Evolutionary conservation across 768 basidiomycete species (phyloP), one percentile per base, ranked within the genome.

Genomic region (Auricularia heimuer): DNA sequence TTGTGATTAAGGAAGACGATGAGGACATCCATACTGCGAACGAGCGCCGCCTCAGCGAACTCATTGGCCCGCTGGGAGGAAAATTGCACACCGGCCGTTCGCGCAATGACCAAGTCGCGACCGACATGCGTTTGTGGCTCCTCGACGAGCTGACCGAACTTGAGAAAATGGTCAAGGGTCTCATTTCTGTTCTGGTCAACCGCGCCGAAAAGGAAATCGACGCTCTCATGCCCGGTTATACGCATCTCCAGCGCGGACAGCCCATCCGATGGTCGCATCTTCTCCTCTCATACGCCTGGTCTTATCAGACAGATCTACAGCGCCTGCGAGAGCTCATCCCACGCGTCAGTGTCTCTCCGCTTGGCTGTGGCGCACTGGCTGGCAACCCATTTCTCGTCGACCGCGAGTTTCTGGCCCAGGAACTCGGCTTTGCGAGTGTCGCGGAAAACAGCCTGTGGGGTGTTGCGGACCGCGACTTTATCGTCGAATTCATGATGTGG

Each of bases 21-120:
- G 97, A 99, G 72, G 97, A 99, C 72, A 98, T 99, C 66, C 96
- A 98, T 75, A 99, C 97, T 12, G 97, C 97, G 63, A 99, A 98
- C 71, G 97, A 99, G 74, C 86, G 97, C 60, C 85, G 97, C 51
- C 76, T 99, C 69, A 91, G 87, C 67, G 96, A 99, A 77, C 77
- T 99, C 63, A 92, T 98, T 63, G 97, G 97, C 0, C 80, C 90
- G 14, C 83, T 93, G 16, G 94, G 92, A 4, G 97, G 97, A 3
- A 99, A 98, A 76, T 81, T 99, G 54, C 97, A 99, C 73, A 99
- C 97, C 0, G 97, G 97, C 35, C 86, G 97, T 66, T 96, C 94
- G 62, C 84, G 97, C 63, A 99, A 99, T 75, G 97, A 99, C 73
- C 97, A 99, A 74, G 96, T 98, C 67, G 94, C 96, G 3, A 99